These are phyloP conservation scores for Skeletonema grethae DNA, from an alignment of 108 stramenopile genomes.

Conservation along the genomic window DNA sequence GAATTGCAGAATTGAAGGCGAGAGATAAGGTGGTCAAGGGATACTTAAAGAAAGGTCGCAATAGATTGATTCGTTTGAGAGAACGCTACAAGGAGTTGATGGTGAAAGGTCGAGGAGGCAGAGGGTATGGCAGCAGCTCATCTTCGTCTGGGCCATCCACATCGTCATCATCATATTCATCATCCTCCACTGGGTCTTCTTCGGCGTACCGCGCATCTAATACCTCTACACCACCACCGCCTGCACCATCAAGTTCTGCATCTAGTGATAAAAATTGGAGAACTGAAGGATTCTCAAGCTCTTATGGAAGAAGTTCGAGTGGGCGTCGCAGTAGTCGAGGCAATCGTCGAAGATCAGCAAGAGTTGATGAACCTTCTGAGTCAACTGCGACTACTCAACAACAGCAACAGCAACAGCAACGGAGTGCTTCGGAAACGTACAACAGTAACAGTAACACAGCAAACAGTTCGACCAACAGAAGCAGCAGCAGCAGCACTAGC, in stretches of 20 bases:
- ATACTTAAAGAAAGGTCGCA: conserved; percentile 69
- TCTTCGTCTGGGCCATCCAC: conserved; percentile 8
- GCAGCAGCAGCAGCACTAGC: conserved; percentile 8
- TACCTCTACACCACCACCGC: conserved; percentile 12
- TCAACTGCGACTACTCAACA: conserved; percentile 9
- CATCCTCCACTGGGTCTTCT: conserved; percentile 19
- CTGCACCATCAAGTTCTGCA: conserved; percentile 16
- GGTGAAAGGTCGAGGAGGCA: conserved; percentile 52
- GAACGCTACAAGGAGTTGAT: conserved; percentile 79
- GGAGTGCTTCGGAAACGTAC: background rate
- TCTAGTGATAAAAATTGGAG: conserved; percentile 48
- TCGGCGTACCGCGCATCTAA: conserved; percentile 1
- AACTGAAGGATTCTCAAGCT: conserved; percentile 45
- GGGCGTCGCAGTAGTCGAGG: conserved; percentile 44
- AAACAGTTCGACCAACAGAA: background rate
- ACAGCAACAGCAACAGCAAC: conserved; percentile 17
- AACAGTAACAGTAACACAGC: background rate
- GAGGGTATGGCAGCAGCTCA: conserved; percentile 32
- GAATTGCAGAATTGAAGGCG: conserved; percentile 67
- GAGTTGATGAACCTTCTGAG: background rate
- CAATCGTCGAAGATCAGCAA: conserved; percentile 14
- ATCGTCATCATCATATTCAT: conserved; percentile 30
- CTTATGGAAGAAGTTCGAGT: conserved; percentile 42
- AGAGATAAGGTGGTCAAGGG: conserved; percentile 67
- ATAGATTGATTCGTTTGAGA: conserved; percentile 70